Evolutionary conservation across 176 grass and related monocot species (phyloP).

Genomic region (Zoysia japonica): DNA sequence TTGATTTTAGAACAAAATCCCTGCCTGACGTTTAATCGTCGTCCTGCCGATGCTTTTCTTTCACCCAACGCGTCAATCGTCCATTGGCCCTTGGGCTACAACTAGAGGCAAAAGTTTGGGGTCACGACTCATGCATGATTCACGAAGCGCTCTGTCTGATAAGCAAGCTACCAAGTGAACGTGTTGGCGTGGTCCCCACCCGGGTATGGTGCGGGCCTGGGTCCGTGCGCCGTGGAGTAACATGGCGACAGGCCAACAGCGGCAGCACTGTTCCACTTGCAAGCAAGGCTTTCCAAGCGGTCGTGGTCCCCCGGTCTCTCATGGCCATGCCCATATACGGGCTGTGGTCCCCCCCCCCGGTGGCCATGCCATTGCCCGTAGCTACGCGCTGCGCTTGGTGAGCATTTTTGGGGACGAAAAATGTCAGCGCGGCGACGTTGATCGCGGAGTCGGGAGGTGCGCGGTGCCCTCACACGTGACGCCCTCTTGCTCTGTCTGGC

Average conservation of each 20-base stretch:
- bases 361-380: too few species aligned
- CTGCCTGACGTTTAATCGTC: not conserved
- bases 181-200: not conserved
- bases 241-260: not conserved
- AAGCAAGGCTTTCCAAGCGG: not conserved
- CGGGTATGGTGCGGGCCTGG: not conserved
- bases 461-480: constrained; percentile 38
- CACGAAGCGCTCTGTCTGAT: not conserved
- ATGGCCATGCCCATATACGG: not conserved
- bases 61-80: not conserved
- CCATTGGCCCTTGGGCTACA: constrained; percentile 24
- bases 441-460: not conserved
- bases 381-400: not conserved
- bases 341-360: not conserved
- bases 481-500: constrained; percentile 11
- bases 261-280: not conserved
- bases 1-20: not conserved
- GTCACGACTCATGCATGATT: not conserved
- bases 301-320: not conserved
- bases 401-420: not conserved
- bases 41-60: too few species aligned
- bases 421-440: not conserved
- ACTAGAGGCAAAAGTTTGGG: constrained; percentile 6
- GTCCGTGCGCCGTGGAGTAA: not conserved
- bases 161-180: not conserved